Conservation (phyloP, 352 stramenopile species). For the Phytophthora brassicae region DNA sequence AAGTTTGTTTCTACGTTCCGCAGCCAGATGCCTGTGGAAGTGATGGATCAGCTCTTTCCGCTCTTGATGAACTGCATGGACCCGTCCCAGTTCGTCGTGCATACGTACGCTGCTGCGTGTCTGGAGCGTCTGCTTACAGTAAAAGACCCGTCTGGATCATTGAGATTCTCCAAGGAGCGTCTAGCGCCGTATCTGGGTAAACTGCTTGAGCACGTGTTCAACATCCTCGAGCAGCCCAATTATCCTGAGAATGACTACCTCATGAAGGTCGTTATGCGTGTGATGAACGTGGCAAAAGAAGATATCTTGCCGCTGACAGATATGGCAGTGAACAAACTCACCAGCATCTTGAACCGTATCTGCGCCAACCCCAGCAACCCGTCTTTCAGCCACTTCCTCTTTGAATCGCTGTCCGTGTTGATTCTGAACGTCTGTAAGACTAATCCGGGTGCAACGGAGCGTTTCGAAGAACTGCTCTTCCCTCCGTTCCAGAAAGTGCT, state of each 20-base stretch:
- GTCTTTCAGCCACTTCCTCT: conserved; percentile 99
- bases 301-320: conserved; percentile 92
- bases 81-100: conserved; percentile 92
- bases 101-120: conserved; percentile 96
- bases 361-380: conserved; percentile 98
- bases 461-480: conserved; percentile 97
- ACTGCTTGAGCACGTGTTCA: conserved; percentile 95
- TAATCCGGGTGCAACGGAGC: conserved; percentile 70
- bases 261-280: conserved; percentile 98
- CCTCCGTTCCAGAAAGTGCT: conserved; percentile 97
- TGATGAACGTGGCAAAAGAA: conserved; percentile 92
- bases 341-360: conserved; percentile 90
- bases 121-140: conserved; percentile 97
- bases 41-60: conserved; percentile 93
- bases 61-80: conserved; percentile 90
- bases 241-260: conserved; percentile 98
- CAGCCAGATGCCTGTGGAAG: conserved; percentile 93
- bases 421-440: conserved; percentile 93
- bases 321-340: conserved; percentile 96
- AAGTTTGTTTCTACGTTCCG: conserved; percentile 99
- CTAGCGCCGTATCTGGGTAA: conserved; percentile 91
- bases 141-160: conserved; percentile 78
- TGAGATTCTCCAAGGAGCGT: conserved; percentile 82
- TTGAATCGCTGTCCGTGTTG: conserved; percentile 97
- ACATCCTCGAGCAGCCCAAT: conserved; percentile 93